Evolutionary conservation across 2,329 filamentous ascomycete species (phyloP).

Genomic region (Gremmenia infestans): DNA sequence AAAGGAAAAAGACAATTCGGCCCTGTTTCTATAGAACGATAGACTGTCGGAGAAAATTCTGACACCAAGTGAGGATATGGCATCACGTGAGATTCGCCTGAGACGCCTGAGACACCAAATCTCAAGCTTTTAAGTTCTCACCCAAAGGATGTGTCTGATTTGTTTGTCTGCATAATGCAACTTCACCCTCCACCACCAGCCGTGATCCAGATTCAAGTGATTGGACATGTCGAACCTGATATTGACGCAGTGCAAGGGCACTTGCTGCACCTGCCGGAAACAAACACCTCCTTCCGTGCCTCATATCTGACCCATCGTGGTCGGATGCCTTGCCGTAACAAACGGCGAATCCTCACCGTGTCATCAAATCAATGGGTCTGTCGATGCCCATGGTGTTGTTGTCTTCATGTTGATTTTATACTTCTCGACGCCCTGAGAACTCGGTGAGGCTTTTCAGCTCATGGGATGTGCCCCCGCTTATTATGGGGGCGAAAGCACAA

Average conservation of each 20-base stretch:
- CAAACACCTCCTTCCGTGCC: not conserved
- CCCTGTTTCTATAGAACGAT: too few species aligned
- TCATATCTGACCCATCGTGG: constrained; percentile 1
- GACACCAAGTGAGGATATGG: too few species aligned
- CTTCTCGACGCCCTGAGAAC: not conserved
- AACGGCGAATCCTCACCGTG: not conserved
- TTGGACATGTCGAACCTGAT: not conserved
- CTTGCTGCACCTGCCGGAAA: not conserved
- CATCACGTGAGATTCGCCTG: too few species aligned
- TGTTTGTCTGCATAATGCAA: not conserved
- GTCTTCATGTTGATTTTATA: not conserved
- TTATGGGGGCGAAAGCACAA: not conserved
- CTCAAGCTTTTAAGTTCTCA: too few species aligned
- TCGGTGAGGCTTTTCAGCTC: not conserved
- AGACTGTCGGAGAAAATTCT: too few species aligned
- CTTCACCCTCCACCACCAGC: not conserved
- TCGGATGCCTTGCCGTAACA: not conserved
- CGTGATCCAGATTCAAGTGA: not conserved
- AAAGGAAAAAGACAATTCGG: too few species aligned
- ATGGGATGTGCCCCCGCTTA: not conserved
- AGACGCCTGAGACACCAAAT: too few species aligned
- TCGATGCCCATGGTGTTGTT: not conserved
- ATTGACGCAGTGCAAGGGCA: not conserved
- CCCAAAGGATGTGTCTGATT: not conserved
- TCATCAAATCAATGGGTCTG: not conserved